Evolutionary conservation across 768 basidiomycete species (phyloP), one percentile per base, ranked within the genome.

Genomic region (Hygrocybe coccinea): DNA sequence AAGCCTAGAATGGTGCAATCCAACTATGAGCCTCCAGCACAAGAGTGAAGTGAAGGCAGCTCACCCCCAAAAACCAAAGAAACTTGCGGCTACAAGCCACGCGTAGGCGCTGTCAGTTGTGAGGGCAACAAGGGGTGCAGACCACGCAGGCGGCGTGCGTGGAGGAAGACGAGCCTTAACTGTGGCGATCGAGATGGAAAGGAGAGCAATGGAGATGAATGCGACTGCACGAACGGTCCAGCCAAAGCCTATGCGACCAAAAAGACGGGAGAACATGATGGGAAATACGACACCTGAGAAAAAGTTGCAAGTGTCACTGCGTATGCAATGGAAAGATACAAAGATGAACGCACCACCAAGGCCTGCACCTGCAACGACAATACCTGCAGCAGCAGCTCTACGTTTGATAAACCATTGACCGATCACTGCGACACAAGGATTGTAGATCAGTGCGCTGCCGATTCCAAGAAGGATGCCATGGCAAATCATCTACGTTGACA

Each of bases 211-310:
- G 22, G 35, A 44, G 41, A 54, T 25, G 43, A 54, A 46, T 9
- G 53, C 53, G 5, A 54, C 36, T 19, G 53, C 24, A n/a, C 53
- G 53, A 5, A 54, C 53, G 4, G 53, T 45, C 53, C 53, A 54
- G 15, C 41, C 41, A 45, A 54, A 54, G 24, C 53, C 53, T n/a
- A 45, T 29, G 12, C 33, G 35, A 17, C 45, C 24, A 6, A 54
- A 44, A 34, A 54, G 44, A 8, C 24, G 41, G 35, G 53, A 54
- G 11, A 54, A 21, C 53, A 54, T 45, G 5, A 46, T 35, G 15
- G 53, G 53, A 17, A 45, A 54, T 10, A 54, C 36, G 25, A 54
- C 43, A 17, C 53, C 53, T 21, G 29, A 8, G 29, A 8, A 29
- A 34, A 9, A 33, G 38, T 15, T 12, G 34, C 24, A 19, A 24